phyloP scores from a whole-genome alignment of 2,329 filamentous ascomycete genomes.

The Tolypocladium ovalisporum region DNA sequence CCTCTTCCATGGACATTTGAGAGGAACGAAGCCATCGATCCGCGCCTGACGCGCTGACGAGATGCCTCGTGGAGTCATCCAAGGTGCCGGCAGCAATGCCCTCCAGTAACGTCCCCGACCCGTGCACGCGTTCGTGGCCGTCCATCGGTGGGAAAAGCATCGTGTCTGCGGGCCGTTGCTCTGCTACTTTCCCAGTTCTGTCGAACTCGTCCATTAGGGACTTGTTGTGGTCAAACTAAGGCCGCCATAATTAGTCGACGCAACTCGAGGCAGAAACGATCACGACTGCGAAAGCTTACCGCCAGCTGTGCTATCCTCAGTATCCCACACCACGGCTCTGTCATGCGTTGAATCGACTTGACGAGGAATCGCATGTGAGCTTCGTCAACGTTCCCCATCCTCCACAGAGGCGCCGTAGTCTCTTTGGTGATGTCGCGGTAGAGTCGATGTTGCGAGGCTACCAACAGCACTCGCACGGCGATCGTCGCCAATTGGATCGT shows the following conservation, averaged over 20 bases:
- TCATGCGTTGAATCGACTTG: constrained; percentile 20
- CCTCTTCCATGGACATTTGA: constrained; percentile 1
- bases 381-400: constrained; percentile 19
- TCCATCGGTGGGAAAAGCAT: constrained; percentile 4
- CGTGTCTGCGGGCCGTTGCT: constrained; percentile 7
- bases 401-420: constrained; percentile 25
- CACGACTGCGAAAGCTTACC: constrained; percentile 6
- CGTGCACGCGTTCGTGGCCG: constrained; percentile 10
- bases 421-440: constrained; percentile 21
- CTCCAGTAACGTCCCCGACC: constrained; percentile 16
- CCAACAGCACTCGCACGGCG: constrained; percentile 20
- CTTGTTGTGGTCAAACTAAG: constrained; percentile 17
- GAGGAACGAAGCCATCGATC: constrained; percentile 3
- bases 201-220: constrained; percentile 19
- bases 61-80: constrained; percentile 6
- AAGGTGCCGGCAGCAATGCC: constrained; percentile 9
- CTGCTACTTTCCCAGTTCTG: constrained; percentile 15
- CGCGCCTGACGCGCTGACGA: not conserved
- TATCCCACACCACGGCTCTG: constrained; percentile 20
- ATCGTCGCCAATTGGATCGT: constrained; percentile 20
- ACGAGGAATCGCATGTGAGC: constrained; percentile 20
- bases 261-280: not conserved
- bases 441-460: constrained; percentile 22
- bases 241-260: constrained; percentile 1
- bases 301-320: constrained; percentile 16